phyloP scores from a whole-genome alignment of 2,329 filamentous ascomycete genomes.

The Daldinia sp. region DNA sequence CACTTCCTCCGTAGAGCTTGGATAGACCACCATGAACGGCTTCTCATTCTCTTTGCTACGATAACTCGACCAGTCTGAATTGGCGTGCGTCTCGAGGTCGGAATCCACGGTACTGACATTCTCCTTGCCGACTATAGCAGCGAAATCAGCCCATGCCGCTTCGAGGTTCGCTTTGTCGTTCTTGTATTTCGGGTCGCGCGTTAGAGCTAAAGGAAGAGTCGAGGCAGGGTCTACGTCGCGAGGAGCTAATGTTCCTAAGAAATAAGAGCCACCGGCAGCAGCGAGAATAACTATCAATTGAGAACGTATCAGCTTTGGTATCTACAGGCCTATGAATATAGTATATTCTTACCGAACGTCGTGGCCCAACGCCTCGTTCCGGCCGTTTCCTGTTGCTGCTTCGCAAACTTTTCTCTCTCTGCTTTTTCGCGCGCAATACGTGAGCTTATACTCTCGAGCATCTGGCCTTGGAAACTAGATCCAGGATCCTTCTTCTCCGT shows the following conservation, averaged over 20 bases:
- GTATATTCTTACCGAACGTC: conserved; percentile 63
- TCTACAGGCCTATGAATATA: neutral
- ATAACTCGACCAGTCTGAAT: conserved; percentile 74
- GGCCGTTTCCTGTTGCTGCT: conserved; percentile 54
- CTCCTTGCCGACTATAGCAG: conserved; percentile 71
- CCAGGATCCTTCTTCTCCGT: conserved; percentile 52
- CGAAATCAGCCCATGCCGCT: conserved; percentile 77
- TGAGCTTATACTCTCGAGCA: conserved; percentile 69
- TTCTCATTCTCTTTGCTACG: conserved; percentile 60
- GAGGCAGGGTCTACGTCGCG: conserved; percentile 65
- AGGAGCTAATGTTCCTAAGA: conserved; percentile 67
- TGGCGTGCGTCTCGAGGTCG: conserved; percentile 68
- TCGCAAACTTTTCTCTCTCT: conserved; percentile 64
- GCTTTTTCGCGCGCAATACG: conserved; percentile 67
- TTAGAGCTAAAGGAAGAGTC: conserved; percentile 68
- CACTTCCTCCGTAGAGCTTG: conserved; percentile 78
- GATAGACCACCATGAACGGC: conserved; percentile 78
- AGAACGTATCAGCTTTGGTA: conserved; percentile 1
- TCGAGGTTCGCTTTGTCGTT: conserved; percentile 72
- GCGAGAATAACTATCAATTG: conserved; percentile 62
- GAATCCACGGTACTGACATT: conserved; percentile 71
- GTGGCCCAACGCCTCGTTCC: conserved; percentile 62
- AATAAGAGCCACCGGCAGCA: conserved; percentile 67
- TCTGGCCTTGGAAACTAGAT: conserved; percentile 67
- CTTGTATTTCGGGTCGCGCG: conserved; percentile 67